A percentile compares a stretch with the other conserved stretches of the same genome.
phyloP scores from a whole-genome alignment of 345 rosid species.

The Salix udensis region DNA sequence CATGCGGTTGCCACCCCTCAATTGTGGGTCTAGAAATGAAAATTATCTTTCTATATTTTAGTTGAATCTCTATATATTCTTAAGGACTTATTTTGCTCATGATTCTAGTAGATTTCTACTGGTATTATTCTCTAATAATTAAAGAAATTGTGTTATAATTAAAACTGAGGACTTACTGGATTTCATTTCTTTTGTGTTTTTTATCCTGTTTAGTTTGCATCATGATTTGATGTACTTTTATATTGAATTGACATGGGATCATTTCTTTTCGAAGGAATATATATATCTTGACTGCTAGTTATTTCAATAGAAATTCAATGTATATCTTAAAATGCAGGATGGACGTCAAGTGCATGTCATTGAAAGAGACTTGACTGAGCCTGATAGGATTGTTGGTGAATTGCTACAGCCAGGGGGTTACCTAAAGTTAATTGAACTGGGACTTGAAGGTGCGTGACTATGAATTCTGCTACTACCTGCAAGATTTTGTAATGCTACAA shows the following conservation, averaged over 20 bases:
- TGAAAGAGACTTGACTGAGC: conserved; percentile 21
- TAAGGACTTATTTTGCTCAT: not conserved
- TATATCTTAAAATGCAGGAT: conserved; percentile 14
- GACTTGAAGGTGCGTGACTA: conserved; percentile 12
- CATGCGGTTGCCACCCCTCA: not conserved
- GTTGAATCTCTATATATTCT: not conserved
- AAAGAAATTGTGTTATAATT: not conserved
- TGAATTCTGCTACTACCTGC: not conserved
- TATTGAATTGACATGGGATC: not conserved
- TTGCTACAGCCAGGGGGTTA: conserved; percentile 22
- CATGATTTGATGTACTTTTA: not conserved
- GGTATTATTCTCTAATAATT: not conserved
- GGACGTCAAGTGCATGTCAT: conserved; percentile 18
- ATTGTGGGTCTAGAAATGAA: not conserved
- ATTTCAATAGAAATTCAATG: not conserved
- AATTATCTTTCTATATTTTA: not conserved
- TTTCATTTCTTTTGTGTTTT: not conserved
- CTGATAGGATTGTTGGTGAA: conserved; percentile 21
- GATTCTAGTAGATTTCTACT: not conserved
- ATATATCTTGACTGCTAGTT: not conserved
- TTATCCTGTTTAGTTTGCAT: not conserved
- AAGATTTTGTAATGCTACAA: not conserved
- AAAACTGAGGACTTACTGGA: not conserved
- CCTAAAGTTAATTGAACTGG: conserved; percentile 19
- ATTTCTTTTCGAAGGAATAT: not conserved